These are phyloP conservation scores for Phlegmacium glaucopus DNA, from an alignment of 768 basidiomycete genomes.

Conservation along the genomic window DNA sequence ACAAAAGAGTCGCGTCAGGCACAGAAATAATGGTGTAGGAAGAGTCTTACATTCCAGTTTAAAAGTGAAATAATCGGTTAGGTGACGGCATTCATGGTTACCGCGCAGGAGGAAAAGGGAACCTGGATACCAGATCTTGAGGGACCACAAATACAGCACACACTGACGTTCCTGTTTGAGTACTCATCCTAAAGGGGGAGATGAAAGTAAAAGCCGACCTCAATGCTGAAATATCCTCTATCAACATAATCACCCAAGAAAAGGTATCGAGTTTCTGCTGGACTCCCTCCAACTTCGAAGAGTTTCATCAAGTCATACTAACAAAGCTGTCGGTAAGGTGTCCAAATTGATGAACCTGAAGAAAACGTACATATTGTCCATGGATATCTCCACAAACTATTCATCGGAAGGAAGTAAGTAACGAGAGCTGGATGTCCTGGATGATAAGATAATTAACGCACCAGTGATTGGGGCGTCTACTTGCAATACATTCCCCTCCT, in stretches of 20 bases:
- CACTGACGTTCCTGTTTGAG: slow-evolving; percentile 53
- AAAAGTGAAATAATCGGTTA: slow-evolving; percentile 99
- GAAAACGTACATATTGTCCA: slow-evolving; percentile 88
- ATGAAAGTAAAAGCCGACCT: slow-evolving; percentile 43
- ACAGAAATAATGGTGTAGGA: background rate
- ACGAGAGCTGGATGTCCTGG: slow-evolving; percentile 3
- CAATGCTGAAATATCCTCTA: slow-evolving; percentile 91
- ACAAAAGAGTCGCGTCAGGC: slow-evolving; percentile 4
- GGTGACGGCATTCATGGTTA: slow-evolving; percentile 97
- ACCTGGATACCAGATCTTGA: slow-evolving; percentile 99
- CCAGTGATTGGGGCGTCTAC: slow-evolving; percentile 99
- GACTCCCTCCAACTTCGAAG: slow-evolving; percentile 91
- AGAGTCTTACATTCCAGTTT: slow-evolving; percentile 86
- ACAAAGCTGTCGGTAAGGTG: slow-evolving; percentile 6
- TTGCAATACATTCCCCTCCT: slow-evolving; percentile 86
- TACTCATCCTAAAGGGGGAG: background rate
- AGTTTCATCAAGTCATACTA: slow-evolving; percentile 95
- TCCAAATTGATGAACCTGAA: background rate
- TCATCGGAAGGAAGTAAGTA: slow-evolving; percentile 3
- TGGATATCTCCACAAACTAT: slow-evolving; percentile 97
- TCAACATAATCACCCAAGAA: slow-evolving; percentile 95
- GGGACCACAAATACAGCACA: slow-evolving; percentile 94
- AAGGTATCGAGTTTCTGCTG: slow-evolving; percentile 90
- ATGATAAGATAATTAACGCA: slow-evolving; percentile 32
- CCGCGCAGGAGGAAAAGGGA: slow-evolving; percentile 95